Conservation (phyloP, 192 early-diverging fungal genomes). For the Entophlyctis luteolus region DNA sequence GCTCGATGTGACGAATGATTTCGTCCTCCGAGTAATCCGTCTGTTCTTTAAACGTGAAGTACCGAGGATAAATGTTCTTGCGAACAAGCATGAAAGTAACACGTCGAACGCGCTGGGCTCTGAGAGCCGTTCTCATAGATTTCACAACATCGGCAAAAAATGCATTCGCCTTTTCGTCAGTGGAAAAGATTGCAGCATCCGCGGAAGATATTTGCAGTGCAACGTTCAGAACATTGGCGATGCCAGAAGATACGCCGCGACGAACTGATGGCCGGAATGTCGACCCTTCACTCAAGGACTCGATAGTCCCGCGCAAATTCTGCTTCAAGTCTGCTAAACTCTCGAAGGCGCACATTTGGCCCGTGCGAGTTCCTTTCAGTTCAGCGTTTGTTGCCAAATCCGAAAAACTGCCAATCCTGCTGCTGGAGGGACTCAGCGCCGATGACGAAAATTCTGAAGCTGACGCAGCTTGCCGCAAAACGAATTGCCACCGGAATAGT, state of each 20-base stretch:
- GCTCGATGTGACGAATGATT: constrained; percentile 97
- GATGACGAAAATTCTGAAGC: constrained; percentile 26
- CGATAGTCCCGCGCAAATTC: constrained; percentile 56
- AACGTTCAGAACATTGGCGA: constrained; percentile 81
- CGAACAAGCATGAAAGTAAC: constrained; percentile 87
- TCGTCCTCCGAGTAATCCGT: constrained; percentile 81
- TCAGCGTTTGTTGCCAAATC: constrained; percentile 66
- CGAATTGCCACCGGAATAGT: constrained; percentile 52
- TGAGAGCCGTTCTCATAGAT: constrained; percentile 56
- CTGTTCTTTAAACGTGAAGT: constrained; percentile 94
- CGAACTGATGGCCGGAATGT: not conserved
- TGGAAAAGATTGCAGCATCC: constrained; percentile 61
- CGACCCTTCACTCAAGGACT: constrained; percentile 45
- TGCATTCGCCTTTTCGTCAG: constrained; percentile 63
- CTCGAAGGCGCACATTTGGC: constrained; percentile 75
- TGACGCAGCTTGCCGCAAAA: constrained; percentile 35
- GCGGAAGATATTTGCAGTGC: constrained; percentile 50
- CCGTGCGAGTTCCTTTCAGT: constrained; percentile 70
- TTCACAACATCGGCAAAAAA: constrained; percentile 64
- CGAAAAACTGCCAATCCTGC: constrained; percentile 72
- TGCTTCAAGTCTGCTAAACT: constrained; percentile 67
- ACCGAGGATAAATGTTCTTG: constrained; percentile 77
- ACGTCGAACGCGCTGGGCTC: constrained; percentile 75
- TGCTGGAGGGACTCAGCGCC: constrained; percentile 28
- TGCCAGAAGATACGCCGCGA: constrained; percentile 28